Conservation (phyloP, 345 rosid genomes). For the Pseudoturritis turrita region DNA sequence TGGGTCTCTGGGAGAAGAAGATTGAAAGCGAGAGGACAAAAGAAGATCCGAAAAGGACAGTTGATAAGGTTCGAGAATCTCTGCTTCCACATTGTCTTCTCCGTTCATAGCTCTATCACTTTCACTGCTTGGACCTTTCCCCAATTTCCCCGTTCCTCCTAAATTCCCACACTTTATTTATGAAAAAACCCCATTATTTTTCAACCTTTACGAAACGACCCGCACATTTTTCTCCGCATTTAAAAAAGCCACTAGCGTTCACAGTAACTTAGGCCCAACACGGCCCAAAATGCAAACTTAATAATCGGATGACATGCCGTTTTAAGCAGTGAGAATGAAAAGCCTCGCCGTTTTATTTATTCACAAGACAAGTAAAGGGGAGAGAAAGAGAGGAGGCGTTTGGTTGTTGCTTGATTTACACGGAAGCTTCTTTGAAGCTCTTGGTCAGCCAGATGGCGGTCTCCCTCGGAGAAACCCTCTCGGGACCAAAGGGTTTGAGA, state of each 20-base stretch:
- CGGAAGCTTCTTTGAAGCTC: conserved; percentile 84
- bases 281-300: background rate
- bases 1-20: conserved; percentile 25
- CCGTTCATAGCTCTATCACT: background rate
- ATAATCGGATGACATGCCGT: background rate
- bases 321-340: background rate
- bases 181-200: background rate
- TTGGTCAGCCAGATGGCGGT: conserved; percentile 96
- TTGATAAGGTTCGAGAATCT: conserved; percentile 49
- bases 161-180: background rate
- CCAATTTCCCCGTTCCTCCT: background rate
- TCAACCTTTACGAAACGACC: background rate
- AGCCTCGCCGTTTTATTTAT: background rate
- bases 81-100: conserved; percentile 36
- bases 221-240: no score
- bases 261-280: no score
- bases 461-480: conserved; percentile 89
- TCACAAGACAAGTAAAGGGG: background rate
- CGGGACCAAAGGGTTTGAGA: conserved; percentile 88
- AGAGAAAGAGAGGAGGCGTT: background rate
- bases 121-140: background rate
- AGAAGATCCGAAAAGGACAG: conserved; percentile 52
- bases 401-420: conserved; percentile 12
- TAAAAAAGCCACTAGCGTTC: no score
- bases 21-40: conserved; percentile 29